Evolutionary conservation across 768 basidiomycete genomes (phyloP).

Genomic region (Mrakia blollopis): DNA sequence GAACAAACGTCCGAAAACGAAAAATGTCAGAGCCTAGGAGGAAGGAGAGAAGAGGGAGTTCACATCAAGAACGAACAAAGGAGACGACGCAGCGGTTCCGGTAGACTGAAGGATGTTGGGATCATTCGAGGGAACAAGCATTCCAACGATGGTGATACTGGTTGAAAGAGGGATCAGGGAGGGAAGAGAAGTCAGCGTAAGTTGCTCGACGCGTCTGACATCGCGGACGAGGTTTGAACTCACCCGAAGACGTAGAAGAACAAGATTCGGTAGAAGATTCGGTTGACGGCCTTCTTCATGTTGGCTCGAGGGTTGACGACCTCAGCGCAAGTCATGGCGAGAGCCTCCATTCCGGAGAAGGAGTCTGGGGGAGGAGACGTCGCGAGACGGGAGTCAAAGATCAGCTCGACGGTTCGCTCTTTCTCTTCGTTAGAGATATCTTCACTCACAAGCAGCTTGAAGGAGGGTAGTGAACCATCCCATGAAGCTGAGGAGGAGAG

Average conservation of each 20-base stretch:
- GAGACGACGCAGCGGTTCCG: constrained; percentile 69
- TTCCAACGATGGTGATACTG: constrained; percentile 47
- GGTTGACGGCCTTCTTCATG: constrained; percentile 66
- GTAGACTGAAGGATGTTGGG: constrained; percentile 50
- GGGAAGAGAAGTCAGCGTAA: not conserved
- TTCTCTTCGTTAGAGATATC: too few species aligned
- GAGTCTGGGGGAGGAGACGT: constrained; percentile 49
- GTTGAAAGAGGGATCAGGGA: not conserved
- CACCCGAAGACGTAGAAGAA: constrained; percentile 68
- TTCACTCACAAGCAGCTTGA: not conserved
- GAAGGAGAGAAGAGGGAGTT: too few species aligned
- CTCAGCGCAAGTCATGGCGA: constrained; percentile 63
- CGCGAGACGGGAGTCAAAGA: not conserved
- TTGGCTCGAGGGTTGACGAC: constrained; percentile 71
- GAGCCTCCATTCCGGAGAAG: constrained; percentile 70
- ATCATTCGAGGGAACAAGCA: constrained; percentile 72
- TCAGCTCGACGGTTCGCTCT: not conserved
- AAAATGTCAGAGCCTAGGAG: too few species aligned
- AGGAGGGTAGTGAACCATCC: constrained; percentile 45
- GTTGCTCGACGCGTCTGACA: not conserved
- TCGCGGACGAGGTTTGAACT: not conserved
- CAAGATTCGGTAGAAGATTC: constrained; percentile 74
- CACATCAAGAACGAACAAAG: constrained; percentile 60
- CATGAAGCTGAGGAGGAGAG: constrained; percentile 31
- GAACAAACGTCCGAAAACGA: too few species aligned